Percentiles rank a stretch among this genome's conserved stretches.
Conservation (phyloP, 768 basidiomycete genomes). For the Lactarius evosmus region DNA sequence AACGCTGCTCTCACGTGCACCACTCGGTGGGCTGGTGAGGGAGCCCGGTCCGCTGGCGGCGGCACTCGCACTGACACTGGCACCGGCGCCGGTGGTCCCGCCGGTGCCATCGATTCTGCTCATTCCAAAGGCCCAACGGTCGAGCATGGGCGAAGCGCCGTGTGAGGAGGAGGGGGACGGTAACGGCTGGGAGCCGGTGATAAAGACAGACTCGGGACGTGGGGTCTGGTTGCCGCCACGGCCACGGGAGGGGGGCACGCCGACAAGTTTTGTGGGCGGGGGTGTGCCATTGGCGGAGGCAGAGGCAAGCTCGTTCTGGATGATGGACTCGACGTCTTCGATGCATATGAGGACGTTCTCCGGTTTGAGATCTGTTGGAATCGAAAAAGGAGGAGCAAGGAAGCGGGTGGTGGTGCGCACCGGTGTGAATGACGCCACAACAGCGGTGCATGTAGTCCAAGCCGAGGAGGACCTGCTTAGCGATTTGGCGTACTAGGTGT, state of each 20-base stretch:
- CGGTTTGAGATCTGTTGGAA: conserved; percentile 78
- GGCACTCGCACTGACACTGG: conserved; percentile 25
- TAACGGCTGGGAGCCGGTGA: conserved; percentile 91
- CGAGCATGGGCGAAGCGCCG: conserved; percentile 60
- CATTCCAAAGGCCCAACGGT: conserved; percentile 92
- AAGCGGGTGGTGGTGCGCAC: conserved; percentile 37
- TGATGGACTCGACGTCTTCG: conserved; percentile 93
- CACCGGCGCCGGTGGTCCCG: conserved; percentile 29
- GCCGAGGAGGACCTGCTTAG: conserved; percentile 92
- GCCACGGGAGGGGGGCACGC: conserved; percentile 90
- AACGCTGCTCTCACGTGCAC: conserved; percentile 14
- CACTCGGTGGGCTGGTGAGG: conserved; percentile 31
- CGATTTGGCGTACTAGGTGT: conserved; percentile 90
- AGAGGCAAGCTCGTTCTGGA: conserved; percentile 71
- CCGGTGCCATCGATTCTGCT: conserved; percentile 64
- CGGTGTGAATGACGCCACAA: conserved; percentile 96
- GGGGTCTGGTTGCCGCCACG: conserved; percentile 97
- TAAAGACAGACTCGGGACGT: conserved; percentile 73
- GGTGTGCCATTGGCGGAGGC: conserved; percentile 45
- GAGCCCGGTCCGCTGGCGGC: conserved; percentile 38
- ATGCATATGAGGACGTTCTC: conserved; percentile 98
- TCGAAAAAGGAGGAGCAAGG: conserved; percentile 14
- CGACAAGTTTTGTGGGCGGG: conserved; percentile 67
- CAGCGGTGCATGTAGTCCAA: conserved; percentile 97
- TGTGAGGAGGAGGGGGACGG: conserved; percentile 81